Evolutionary conservation across 495 filamentous ascomycete genomes (phyloP).

Genomic region (Xylaria telfairii): DNA sequence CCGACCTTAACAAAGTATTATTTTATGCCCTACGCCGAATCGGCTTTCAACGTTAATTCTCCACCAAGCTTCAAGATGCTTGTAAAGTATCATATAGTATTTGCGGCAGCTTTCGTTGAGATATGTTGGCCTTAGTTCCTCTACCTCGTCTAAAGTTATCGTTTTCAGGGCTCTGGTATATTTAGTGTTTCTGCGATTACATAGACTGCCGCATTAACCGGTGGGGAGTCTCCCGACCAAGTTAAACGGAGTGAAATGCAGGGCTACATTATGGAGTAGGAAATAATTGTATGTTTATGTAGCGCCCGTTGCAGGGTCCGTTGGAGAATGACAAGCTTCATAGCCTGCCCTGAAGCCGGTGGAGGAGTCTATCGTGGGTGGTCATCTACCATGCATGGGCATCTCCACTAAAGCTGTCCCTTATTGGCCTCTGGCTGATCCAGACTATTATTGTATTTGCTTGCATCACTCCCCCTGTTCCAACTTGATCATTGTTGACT

Average conservation of each 20-base stretch:
- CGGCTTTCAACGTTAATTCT: neutral
- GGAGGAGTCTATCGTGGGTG: too few species aligned
- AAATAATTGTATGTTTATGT: too few species aligned
- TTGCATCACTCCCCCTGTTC: neutral
- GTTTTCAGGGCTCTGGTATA: neutral
- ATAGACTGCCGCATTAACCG: neutral
- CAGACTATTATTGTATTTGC: neutral
- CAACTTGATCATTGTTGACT: neutral
- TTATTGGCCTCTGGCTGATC: neutral
- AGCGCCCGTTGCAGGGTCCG: too few species aligned
- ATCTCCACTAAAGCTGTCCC: conserved; percentile 1
- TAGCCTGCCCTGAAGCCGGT: too few species aligned
- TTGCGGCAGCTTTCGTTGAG: neutral
- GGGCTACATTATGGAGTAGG: too few species aligned
- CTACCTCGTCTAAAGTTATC: neutral
- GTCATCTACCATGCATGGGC: too few species aligned
- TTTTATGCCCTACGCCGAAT: neutral
- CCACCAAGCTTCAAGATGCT: too few species aligned
- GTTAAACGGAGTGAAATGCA: too few species aligned
- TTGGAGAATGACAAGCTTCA: neutral
- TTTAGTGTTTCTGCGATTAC: neutral
- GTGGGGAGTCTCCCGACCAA: neutral
- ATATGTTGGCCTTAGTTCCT: neutral
- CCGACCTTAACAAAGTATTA: neutral
- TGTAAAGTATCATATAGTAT: neutral